Percentiles rank a stretch among this genome's conserved stretches.
Conservation (phyloP, 306 rosid species). For the Sophora flavescens region DNA sequence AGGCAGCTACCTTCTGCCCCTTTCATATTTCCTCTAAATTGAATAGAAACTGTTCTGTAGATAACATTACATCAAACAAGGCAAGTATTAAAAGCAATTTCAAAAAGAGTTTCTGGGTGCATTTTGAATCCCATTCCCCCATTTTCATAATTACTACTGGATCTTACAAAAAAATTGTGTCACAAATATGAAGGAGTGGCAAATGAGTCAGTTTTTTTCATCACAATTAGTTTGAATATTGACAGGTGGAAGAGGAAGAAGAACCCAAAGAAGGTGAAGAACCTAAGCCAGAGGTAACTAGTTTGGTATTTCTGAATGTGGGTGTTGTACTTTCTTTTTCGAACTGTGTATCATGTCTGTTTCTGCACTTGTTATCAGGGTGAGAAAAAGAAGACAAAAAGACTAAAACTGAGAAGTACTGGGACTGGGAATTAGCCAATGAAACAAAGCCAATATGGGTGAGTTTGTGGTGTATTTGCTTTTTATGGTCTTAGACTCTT, state of each 20-base stretch:
- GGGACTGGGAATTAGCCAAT: slow-evolving; percentile 98
- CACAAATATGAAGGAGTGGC: not conserved
- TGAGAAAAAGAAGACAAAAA: slow-evolving; percentile 77
- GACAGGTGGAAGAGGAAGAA: slow-evolving; percentile 98
- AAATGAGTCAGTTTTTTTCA: not conserved
- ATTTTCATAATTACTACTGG: not conserved
- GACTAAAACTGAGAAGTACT: slow-evolving; percentile 89
- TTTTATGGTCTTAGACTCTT: slow-evolving; percentile 2
- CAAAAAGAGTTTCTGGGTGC: not conserved
- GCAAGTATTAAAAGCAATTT: not conserved
- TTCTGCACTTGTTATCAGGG: slow-evolving; percentile 60
- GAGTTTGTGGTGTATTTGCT: slow-evolving; percentile 53
- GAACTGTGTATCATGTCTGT: not conserved
- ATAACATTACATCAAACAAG: not conserved
- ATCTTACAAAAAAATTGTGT: not conserved
- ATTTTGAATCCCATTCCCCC: not conserved
- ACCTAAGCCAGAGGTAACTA: slow-evolving; percentile 73
- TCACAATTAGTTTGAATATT: slow-evolving; percentile 37
- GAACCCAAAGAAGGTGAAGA: slow-evolving; percentile 95
- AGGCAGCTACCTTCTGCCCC: not conserved
- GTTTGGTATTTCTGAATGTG: slow-evolving; percentile 17
- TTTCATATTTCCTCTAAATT: not conserved
- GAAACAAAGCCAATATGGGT: slow-evolving; percentile 99
- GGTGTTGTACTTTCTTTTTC: slow-evolving; percentile 25
- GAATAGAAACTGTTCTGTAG: not conserved